Evolutionary conservation across 2,329 filamentous ascomycete species (phyloP).

Genomic region (Colletotrichum costaricense): DNA sequence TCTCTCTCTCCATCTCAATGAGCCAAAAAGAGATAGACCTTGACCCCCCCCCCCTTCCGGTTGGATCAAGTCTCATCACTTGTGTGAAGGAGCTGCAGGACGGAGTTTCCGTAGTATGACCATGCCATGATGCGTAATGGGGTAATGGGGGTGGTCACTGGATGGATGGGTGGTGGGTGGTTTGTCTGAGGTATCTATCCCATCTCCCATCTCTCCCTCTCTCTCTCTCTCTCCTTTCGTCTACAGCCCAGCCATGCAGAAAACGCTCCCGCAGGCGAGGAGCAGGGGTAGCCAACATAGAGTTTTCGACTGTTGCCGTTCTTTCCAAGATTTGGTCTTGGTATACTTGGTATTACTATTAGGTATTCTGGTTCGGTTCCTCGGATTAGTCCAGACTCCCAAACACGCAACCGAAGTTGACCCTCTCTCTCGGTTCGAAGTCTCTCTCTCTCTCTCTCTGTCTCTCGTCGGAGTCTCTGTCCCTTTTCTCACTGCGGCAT

Average conservation of each 20-base stretch:
- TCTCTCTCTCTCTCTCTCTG: neutral
- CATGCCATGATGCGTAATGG: neutral
- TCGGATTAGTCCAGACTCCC: neutral
- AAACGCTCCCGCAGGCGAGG: neutral
- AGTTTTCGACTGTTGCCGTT: constrained; percentile 7
- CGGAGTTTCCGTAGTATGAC: neutral
- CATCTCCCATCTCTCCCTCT: neutral
- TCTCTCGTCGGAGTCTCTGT: neutral
- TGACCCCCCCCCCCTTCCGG: neutral
- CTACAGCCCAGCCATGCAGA: neutral
- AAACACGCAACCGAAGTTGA: neutral
- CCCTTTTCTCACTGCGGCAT: neutral
- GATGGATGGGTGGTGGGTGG: neutral
- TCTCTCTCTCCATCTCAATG: neutral
- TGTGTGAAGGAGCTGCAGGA: neutral
- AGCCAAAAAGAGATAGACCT: neutral
- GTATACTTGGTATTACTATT: neutral
- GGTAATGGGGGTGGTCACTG: neutral
- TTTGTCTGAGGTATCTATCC: constrained; percentile 20
- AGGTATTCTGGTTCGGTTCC: neutral
- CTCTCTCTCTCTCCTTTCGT: neutral
- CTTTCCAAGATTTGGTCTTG: constrained; percentile 6
- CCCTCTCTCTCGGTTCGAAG: neutral
- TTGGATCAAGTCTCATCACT: neutral
- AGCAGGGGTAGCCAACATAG: neutral